These are phyloP conservation scores for Podospora fimiseda DNA, from an alignment of 495 filamentous ascomycete species.

Conservation along the genomic window DNA sequence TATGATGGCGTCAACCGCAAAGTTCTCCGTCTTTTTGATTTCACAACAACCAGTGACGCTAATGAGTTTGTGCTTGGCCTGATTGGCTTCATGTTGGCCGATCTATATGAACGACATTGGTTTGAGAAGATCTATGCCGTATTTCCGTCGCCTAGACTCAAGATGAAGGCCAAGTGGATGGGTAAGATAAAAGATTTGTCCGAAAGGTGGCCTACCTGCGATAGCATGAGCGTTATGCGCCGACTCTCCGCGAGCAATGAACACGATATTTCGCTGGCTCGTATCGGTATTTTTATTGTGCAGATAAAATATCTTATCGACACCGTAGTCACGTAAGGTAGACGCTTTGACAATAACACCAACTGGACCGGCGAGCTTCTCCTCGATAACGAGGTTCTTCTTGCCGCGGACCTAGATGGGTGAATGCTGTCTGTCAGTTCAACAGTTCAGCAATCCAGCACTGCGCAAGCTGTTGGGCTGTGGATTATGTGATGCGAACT, in stretches of 20 bases:
- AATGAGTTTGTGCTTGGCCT: conserved; percentile 17
- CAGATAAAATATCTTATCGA: conserved; percentile 91
- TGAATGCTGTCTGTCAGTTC: conserved; percentile 27
- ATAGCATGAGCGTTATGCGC: conserved; percentile 72
- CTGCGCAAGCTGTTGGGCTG: conserved; percentile 4
- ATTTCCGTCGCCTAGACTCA: conserved; percentile 15
- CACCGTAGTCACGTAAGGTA: conserved; percentile 74
- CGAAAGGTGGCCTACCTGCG: conserved; percentile 61
- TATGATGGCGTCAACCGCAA: conserved; percentile 13
- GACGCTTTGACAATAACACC: conserved; percentile 93
- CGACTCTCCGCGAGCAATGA: conserved; percentile 84
- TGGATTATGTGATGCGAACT: neutral
- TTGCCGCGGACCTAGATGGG: conserved; percentile 80
- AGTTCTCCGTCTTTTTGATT: neutral
- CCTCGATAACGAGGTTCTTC: conserved; percentile 95
- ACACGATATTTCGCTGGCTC: conserved; percentile 91
- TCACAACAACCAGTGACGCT: conserved; percentile 7
- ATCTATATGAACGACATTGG: conserved; percentile 12
- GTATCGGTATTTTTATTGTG: conserved; percentile 90
- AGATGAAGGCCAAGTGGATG: conserved; percentile 3
- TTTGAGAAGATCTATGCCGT: conserved; percentile 20
- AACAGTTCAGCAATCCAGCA: conserved; percentile 13
- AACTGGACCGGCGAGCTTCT: conserved; percentile 79
- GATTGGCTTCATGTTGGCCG: conserved; percentile 20
- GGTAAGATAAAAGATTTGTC: conserved; percentile 12